These are phyloP conservation scores for Solanum etuberosum DNA, from an alignment of 257 asterid species.

Conservation along the genomic window DNA sequence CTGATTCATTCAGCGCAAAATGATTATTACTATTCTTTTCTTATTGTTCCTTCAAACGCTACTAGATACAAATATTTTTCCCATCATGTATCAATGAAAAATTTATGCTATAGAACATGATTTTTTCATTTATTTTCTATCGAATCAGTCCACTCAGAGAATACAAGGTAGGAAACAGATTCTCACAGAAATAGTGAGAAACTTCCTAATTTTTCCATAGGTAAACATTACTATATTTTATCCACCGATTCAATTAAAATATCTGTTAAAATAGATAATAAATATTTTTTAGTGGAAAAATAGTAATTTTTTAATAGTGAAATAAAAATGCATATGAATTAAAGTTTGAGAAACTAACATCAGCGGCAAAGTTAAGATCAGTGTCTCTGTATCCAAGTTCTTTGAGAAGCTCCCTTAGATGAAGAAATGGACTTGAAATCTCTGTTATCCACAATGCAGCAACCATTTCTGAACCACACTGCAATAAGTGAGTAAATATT, in stretches of 20 bases:
- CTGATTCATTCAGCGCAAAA: rapidly evolving
- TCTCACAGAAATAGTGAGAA: background rate
- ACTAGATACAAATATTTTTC: rapidly evolving
- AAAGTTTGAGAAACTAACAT: conserved; percentile 46
- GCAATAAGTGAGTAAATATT: background rate
- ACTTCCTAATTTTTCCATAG: rapidly evolving
- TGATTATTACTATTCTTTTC: background rate
- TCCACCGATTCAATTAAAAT: no score
- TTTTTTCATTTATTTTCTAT: rapidly evolving
- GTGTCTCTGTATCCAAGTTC: conserved; percentile 70
- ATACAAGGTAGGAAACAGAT: rapidly evolving
- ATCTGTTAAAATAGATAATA: rapidly evolving
- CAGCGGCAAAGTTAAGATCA: conserved; percentile 66
- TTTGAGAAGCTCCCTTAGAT: conserved; percentile 76
- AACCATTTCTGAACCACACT: conserved; percentile 96
- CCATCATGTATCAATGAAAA: rapidly evolving
- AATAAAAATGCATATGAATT: background rate
- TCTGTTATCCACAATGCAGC: conserved; percentile 79
- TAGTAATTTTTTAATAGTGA: background rate
- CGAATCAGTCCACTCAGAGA: rapidly evolving
- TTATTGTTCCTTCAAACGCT: background rate
- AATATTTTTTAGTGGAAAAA: background rate
- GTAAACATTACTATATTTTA: background rate
- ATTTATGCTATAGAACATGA: rapidly evolving
- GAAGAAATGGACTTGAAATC: conserved; percentile 80